phyloP scores from a whole-genome alignment of 208 protist genomes.

The Crithidia fasciculata region DNA sequence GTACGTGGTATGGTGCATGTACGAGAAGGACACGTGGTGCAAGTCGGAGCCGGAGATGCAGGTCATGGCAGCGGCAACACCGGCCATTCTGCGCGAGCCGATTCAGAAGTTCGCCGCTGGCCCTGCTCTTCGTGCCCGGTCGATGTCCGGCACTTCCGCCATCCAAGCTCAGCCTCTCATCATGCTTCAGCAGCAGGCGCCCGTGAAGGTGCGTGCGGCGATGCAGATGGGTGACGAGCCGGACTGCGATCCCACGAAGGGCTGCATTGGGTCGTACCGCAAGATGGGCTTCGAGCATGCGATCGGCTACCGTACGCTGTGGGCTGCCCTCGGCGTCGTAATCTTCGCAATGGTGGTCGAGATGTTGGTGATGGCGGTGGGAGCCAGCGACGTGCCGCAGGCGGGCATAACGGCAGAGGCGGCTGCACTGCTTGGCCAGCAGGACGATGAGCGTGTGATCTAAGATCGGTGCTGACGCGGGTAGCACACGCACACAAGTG shows the following conservation, averaged over 20 bases:
- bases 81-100: neutral
- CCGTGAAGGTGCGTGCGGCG: neutral
- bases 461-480: neutral
- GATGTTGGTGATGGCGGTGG: conserved; percentile 14
- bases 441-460: conserved; percentile 17
- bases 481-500: neutral
- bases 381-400: conserved; percentile 6
- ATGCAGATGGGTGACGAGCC: neutral
- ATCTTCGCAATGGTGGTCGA: conserved; percentile 6
- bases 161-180: no score
- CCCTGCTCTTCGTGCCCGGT: no score
- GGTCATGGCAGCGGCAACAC: neutral
- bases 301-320: conserved; percentile 6
- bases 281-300: conserved; percentile 38
- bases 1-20: conserved; percentile 26
- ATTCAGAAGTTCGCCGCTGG: no score
- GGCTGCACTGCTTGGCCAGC: conserved; percentile 25
- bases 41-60: neutral
- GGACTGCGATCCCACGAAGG: conserved; percentile 34
- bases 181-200: neutral
- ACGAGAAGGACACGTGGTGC: conserved; percentile 28
- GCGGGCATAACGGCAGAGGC: conserved; percentile 44
- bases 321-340: conserved; percentile 1
- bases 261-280: conserved; percentile 37
- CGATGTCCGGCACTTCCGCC: no score